Evolutionary conservation across 371 early-diverging fungal genomes (phyloP), one percentile per base, ranked within the genome.

Genomic region (Chytridium lagenaria): DNA sequence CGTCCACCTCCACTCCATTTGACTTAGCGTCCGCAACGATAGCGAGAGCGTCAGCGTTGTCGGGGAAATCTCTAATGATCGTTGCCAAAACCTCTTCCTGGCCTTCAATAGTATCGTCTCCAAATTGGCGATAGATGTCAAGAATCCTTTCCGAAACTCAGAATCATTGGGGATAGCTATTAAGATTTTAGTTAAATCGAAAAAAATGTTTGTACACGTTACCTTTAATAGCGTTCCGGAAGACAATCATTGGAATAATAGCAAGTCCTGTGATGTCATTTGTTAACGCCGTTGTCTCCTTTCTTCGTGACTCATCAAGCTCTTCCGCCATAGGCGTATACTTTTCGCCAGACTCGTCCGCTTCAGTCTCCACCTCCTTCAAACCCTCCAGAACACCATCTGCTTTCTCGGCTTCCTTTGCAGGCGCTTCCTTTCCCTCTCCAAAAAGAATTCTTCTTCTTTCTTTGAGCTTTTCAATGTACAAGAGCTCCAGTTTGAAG

Each of bases 401-500:
- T n/a, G 38, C 67, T 3, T n/a, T 55, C 33, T 39, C n/a, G 40
- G 15, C 51, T 49, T 44, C 51, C 0, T 65, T 26, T n/a, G 50
- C 34, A n/a, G 15, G 51, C 10, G 31, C 67, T 38, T 26, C 33
- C 61, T 50, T 39, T 2, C 36, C 70, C 26, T 75, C 74, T 19
- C 74, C 72, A 68, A 86, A 84, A 61, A 96, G 86, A 5, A 98
- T 80, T 61, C 90, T 85, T 71, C 95, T 84, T 71, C 98, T 87
- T 22, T 89, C 83, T 73, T 88, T 90, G 73, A 97, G 88, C 81
- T 94, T 94, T 75, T 92, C 94, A 33, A 94, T 84, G 74, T 92
- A 95, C n/a, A 93, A 80, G 28, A 95, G 77, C 80, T 98, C 98
- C 34, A 98, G 85, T 33, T 92, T 90, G 78, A 95, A 95, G 79